Percentiles rank a stretch among this genome's conserved stretches.
phyloP scores from a whole-genome alignment of 2,329 filamentous ascomycete species.

The Raffaelea arxii region DNA sequence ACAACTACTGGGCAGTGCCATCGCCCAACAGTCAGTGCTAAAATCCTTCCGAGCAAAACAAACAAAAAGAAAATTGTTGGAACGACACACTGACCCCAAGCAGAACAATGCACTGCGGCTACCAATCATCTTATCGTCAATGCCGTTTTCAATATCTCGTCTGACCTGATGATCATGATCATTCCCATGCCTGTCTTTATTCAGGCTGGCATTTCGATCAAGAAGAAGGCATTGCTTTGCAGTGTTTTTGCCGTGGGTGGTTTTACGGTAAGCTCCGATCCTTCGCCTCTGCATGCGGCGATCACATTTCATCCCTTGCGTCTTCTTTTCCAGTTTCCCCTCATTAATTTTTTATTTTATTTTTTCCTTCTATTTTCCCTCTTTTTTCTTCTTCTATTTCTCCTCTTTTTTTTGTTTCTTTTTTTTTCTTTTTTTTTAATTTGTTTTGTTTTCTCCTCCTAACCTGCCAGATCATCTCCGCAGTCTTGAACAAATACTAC shows the following conservation, averaged over 20 bases:
- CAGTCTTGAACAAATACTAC: slow-evolving; percentile 37
- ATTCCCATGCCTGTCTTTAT: slow-evolving; percentile 46
- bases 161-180: slow-evolving; percentile 48
- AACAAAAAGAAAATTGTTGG: not conserved
- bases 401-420: too few relatives aligned
- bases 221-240: slow-evolving; percentile 43
- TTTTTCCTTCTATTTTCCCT: too few relatives aligned
- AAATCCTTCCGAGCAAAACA: not conserved
- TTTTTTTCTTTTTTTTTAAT: too few relatives aligned
- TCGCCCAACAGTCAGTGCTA: slow-evolving; percentile 10
- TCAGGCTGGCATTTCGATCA: slow-evolving; percentile 35
- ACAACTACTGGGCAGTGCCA: slow-evolving; percentile 41
- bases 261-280: slow-evolving; percentile 30
- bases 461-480: slow-evolving; percentile 34
- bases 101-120: slow-evolving; percentile 48
- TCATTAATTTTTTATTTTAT: too few relatives aligned
- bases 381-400: too few relatives aligned
- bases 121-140: slow-evolving; percentile 49
- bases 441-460: too few relatives aligned
- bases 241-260: slow-evolving; percentile 33
- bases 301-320: too few relatives aligned
- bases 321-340: too few relatives aligned
- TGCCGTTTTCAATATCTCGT: slow-evolving; percentile 48
- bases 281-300: too few relatives aligned
- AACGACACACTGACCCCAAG: slow-evolving; percentile 41